A percentile compares a stretch with the other conserved stretches of the same genome.
These are phyloP conservation scores for Arthroderma uncinatum DNA, from an alignment of 2,329 filamentous ascomycete species.

Conservation along the genomic window DNA sequence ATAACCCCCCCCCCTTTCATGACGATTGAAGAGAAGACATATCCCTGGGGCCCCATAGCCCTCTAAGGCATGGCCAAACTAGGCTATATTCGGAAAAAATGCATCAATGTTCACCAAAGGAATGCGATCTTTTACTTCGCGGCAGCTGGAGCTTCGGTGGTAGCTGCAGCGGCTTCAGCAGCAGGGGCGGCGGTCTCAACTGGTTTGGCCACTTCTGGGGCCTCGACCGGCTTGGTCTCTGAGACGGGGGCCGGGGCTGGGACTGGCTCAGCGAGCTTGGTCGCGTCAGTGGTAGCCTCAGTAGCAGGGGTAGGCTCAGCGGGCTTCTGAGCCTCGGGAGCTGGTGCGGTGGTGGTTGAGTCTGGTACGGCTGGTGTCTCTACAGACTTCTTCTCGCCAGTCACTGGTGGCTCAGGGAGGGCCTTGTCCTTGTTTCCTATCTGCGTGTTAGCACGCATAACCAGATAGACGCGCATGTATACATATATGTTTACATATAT, in stretches of 20 bases:
- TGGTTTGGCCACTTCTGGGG: not conserved
- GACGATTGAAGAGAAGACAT: not conserved
- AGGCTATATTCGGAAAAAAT: not conserved
- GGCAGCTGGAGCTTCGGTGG: not conserved
- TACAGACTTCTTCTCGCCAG: not conserved
- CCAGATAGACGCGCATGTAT: too few species aligned
- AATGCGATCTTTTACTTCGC: not conserved
- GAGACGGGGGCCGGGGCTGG: not conserved
- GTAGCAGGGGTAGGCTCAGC: slow-evolving; percentile 5
- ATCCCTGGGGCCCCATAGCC: not conserved
- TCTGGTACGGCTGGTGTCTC: slow-evolving; percentile 4
- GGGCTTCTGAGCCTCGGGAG: slow-evolving; percentile 9
- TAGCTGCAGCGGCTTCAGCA: slow-evolving; percentile 6
- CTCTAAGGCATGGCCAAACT: not conserved
- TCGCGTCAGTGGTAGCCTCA: slow-evolving; percentile 2
- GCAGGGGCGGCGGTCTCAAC: slow-evolving; percentile 5
- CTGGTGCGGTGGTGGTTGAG: slow-evolving; percentile 8
- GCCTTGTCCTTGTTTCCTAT: slow-evolving; percentile 2
- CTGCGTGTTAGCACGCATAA: not conserved
- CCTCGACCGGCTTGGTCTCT: not conserved
- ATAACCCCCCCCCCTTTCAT: not conserved
- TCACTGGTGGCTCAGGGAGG: not conserved
- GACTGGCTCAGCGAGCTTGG: slow-evolving; percentile 5
- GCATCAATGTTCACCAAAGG: not conserved
- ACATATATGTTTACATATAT: not conserved